Percentiles rank a stretch among this genome's conserved stretches.
Evolutionary conservation across 2,329 filamentous ascomycete species (phyloP).

Genomic region (Periglandula ipomoeae): DNA sequence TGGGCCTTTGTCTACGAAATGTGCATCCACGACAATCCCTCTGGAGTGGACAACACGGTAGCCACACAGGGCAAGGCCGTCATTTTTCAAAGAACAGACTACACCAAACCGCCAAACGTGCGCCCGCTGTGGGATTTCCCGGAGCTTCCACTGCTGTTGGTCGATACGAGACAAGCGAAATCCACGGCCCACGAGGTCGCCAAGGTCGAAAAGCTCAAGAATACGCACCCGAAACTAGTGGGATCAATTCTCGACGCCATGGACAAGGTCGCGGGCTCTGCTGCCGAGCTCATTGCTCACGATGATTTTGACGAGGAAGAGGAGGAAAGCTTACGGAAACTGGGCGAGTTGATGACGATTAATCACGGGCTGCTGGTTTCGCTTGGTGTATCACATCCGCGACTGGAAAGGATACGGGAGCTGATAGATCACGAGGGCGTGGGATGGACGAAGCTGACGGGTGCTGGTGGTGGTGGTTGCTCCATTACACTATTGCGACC

Average conservation of each 20-base stretch:
- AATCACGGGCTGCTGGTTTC: constrained; percentile 92
- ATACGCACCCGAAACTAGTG: constrained; percentile 65
- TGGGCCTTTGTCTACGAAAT: constrained; percentile 98
- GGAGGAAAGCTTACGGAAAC: constrained; percentile 53
- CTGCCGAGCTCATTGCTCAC: constrained; percentile 44
- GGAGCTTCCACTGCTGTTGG: constrained; percentile 78
- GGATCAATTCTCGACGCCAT: constrained; percentile 78
- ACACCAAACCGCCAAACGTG: constrained; percentile 67
- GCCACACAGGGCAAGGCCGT: constrained; percentile 90
- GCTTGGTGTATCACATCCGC: constrained; percentile 87
- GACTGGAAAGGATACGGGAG: constrained; percentile 83
- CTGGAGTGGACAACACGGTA: constrained; percentile 95
- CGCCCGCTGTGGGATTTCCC: constrained; percentile 78
- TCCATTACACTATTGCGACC: constrained; percentile 84
- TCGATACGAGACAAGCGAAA: constrained; percentile 82
- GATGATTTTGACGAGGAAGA: constrained; percentile 59
- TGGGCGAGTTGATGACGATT: constrained; percentile 84
- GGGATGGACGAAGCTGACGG: constrained; percentile 96
- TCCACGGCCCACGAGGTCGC: constrained; percentile 78
- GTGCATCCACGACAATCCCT: constrained; percentile 95
- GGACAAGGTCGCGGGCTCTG: constrained; percentile 56
- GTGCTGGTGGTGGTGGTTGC: constrained; percentile 90
- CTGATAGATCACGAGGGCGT: constrained; percentile 81
- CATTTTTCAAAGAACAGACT: constrained; percentile 74
- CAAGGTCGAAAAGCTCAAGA: constrained; percentile 69